Conservation (phyloP, 1,284 basidiomycete species). For the Ceratobasidium sp. region DNA sequence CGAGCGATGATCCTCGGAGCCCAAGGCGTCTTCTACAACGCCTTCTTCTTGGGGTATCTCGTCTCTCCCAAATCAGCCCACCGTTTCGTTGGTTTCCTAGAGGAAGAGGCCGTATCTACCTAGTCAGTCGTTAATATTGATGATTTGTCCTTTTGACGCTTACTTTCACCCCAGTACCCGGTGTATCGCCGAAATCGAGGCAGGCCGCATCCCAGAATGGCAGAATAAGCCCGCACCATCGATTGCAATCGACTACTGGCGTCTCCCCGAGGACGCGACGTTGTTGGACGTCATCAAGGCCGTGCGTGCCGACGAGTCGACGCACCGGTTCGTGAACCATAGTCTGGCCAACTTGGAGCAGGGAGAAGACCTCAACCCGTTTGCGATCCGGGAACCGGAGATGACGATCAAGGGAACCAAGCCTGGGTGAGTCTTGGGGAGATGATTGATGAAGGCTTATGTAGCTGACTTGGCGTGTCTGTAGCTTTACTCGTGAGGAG, state of each 20-base stretch:
- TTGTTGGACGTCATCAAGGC: conserved; percentile 59
- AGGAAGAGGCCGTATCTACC: conserved; percentile 93
- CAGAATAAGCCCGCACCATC: conserved; percentile 73
- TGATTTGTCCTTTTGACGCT: background rate
- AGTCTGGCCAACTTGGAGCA: conserved; percentile 84
- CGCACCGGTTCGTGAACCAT: conserved; percentile 93
- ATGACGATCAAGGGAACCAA: conserved; percentile 80
- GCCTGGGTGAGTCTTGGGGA: conserved; percentile 63
- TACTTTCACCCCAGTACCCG: conserved; percentile 63
- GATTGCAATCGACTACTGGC: conserved; percentile 96
- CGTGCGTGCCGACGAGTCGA: conserved; percentile 90
- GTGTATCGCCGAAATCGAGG: conserved; percentile 83
- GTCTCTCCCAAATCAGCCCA: conserved; percentile 83
- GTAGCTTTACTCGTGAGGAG: conserved; percentile 77
- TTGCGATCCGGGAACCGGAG: conserved; percentile 86
- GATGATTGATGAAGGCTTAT: conserved; percentile 5
- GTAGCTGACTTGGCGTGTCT: conserved; percentile 3
- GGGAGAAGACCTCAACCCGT: conserved; percentile 84
- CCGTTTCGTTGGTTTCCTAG: conserved; percentile 93
- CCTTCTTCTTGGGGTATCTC: conserved; percentile 70
- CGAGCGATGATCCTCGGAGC: conserved; percentile 82
- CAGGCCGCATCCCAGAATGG: conserved; percentile 90
- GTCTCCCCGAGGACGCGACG: conserved; percentile 56
- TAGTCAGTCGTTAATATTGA: conserved; percentile 61
- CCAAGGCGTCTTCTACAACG: conserved; percentile 87